Evolutionary conservation across 805 yeast species (phyloP).

Genomic region (Candida pseudofarinosa): DNA sequence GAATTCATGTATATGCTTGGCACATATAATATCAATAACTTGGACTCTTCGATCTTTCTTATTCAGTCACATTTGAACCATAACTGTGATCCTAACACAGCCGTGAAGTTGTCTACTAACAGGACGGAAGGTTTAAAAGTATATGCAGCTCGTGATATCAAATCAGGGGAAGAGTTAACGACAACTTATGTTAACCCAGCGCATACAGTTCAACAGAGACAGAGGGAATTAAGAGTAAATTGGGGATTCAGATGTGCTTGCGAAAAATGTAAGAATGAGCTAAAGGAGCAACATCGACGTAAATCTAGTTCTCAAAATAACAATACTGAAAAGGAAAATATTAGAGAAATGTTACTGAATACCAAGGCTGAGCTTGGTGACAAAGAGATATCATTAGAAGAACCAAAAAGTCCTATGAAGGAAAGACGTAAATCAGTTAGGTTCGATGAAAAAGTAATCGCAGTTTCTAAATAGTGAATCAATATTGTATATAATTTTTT

Average conservation of each 20-base stretch:
- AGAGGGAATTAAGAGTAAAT: slow-evolving; percentile 59
- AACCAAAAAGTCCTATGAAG: slow-evolving; percentile 34
- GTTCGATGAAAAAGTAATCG: slow-evolving; percentile 57
- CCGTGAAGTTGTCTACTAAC: slow-evolving; percentile 39
- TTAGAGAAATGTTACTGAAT: slow-evolving; percentile 44
- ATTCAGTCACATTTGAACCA: slow-evolving; percentile 73
- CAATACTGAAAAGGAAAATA: slow-evolving; percentile 21
- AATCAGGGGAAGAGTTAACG: slow-evolving; percentile 62
- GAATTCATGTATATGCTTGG: slow-evolving; percentile 64
- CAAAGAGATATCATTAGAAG: slow-evolving; percentile 39
- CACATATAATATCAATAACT: slow-evolving; percentile 68
- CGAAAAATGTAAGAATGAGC: slow-evolving; percentile 57
- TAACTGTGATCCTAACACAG: slow-evolving; percentile 68
- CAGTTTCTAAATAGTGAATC: slow-evolving; percentile 24
- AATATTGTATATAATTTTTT: not conserved
- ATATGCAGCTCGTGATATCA: slow-evolving; percentile 54
- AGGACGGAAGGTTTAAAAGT: slow-evolving; percentile 56
- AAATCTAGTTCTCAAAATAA: slow-evolving; percentile 34
- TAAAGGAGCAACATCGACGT: slow-evolving; percentile 40
- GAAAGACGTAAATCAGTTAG: slow-evolving; percentile 62
- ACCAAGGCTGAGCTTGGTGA: slow-evolving; percentile 40
- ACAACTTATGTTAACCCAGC: slow-evolving; percentile 69
- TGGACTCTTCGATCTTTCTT: slow-evolving; percentile 58
- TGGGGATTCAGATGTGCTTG: slow-evolving; percentile 81
- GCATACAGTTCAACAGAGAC: slow-evolving; percentile 59